phyloP scores from a whole-genome alignment of 1,139 yeast species.

The Hansenula lynferdii region DNA sequence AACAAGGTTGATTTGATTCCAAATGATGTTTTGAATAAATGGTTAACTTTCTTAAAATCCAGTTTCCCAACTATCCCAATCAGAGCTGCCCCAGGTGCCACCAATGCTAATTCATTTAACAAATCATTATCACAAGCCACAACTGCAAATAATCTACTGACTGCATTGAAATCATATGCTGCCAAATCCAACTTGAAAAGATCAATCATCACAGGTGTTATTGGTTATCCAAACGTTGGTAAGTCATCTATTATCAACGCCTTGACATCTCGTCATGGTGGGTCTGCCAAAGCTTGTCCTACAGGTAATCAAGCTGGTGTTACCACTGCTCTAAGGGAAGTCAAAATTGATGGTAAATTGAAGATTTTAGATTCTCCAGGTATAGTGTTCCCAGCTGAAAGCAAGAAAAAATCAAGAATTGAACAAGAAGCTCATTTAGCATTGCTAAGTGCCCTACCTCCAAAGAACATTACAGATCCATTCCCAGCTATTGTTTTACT shows the following conservation, averaged over 20 bases:
- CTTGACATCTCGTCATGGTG: constrained; percentile 77
- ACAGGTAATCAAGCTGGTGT: constrained; percentile 98
- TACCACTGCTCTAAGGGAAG: constrained; percentile 86
- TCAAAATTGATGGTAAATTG: constrained; percentile 85
- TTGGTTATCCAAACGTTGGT: constrained; percentile 95
- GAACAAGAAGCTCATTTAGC: constrained; percentile 87
- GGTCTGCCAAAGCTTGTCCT: constrained; percentile 75
- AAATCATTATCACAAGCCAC: constrained; percentile 68
- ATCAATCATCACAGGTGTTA: constrained; percentile 91
- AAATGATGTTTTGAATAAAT: constrained; percentile 70
- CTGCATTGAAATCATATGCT: constrained; percentile 83
- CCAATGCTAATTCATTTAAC: constrained; percentile 66
- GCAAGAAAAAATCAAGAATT: constrained; percentile 42
- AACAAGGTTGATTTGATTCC: constrained; percentile 95
- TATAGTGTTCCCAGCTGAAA: constrained; percentile 84
- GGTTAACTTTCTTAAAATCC: constrained; percentile 77
- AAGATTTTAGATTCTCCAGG: constrained; percentile 95
- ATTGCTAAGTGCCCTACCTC: constrained; percentile 84
- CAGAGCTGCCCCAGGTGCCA: constrained; percentile 59
- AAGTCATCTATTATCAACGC: constrained; percentile 94
- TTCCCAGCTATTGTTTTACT: constrained; percentile 74
- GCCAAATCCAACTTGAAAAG: constrained; percentile 80
- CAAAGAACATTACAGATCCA: constrained; percentile 83
- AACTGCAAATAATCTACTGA: constrained; percentile 72
- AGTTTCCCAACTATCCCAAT: constrained; percentile 92